Evolutionary conservation across 495 filamentous ascomycete genomes (phyloP).

Genomic region (Neurospora sp.): DNA sequence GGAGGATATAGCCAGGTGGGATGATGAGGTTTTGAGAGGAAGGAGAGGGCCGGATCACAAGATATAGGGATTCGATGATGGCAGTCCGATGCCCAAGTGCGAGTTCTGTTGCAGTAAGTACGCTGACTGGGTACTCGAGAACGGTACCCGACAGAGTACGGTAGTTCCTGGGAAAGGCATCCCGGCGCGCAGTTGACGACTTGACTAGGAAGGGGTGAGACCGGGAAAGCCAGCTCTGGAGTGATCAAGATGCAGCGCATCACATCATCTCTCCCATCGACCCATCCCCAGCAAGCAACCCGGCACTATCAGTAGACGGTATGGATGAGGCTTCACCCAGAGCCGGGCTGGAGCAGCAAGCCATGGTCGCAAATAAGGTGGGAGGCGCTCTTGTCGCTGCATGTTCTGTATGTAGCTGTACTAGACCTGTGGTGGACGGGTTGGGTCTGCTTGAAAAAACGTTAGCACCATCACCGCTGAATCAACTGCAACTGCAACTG

Average conservation of each 20-base stretch:
- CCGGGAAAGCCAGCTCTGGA: neutral
- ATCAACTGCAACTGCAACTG: slow-evolving; percentile 1
- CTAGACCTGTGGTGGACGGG: neutral
- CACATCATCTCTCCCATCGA: neutral
- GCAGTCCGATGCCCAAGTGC: neutral
- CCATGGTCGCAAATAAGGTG: neutral
- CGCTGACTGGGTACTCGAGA: neutral
- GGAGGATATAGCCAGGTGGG: neutral
- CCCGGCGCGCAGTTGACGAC: neutral
- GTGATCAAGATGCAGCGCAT: neutral
- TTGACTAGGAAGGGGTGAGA: neutral
- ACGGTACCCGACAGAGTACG: neutral
- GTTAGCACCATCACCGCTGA: neutral
- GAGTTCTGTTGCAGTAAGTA: neutral
- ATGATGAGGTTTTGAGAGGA: neutral
- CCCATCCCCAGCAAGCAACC: neutral
- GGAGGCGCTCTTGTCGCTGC: neutral
- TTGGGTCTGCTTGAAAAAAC: neutral
- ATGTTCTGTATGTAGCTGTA: slow-evolving; percentile 1
- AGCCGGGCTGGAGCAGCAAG: neutral
- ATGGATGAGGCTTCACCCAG: neutral
- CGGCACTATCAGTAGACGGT: neutral
- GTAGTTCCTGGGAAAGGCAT: neutral
- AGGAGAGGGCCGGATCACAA: neutral
- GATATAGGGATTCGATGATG: neutral